phyloP scores from a whole-genome alignment of 2,329 filamentous ascomycete species.

The Calonectria hawksworthii region DNA sequence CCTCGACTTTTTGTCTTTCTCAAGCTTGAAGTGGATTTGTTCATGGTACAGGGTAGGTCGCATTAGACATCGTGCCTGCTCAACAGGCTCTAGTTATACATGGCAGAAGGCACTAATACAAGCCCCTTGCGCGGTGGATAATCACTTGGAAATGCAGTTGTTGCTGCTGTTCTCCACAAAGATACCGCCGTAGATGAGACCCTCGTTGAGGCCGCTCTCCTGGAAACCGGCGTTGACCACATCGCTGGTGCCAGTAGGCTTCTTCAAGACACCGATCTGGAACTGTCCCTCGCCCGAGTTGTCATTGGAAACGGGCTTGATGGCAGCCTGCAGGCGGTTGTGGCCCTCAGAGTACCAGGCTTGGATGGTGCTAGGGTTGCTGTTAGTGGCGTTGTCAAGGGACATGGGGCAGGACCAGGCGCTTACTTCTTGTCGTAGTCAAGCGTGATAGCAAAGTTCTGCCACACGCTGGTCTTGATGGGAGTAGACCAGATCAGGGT shows the following conservation, averaged over 20 bases:
- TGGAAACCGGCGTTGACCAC: slow-evolving; percentile 64
- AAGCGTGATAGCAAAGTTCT: slow-evolving; percentile 73
- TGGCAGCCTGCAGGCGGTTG: slow-evolving; percentile 61
- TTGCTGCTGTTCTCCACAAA: slow-evolving; percentile 65
- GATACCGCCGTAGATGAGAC: slow-evolving; percentile 65
- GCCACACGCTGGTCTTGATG: slow-evolving; percentile 66
- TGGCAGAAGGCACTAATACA: background rate
- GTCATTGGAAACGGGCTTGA: slow-evolving; percentile 61
- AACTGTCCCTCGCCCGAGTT: slow-evolving; percentile 71
- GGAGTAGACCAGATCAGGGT: slow-evolving; percentile 64
- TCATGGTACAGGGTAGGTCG: background rate
- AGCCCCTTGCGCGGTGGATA: background rate
- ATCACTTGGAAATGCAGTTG: slow-evolving; percentile 50
- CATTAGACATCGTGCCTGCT: background rate
- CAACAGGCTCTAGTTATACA: background rate
- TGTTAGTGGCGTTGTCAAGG: slow-evolving; percentile 20
- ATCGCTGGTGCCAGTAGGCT: slow-evolving; percentile 64
- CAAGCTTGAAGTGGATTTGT: no score
- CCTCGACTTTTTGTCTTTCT: no score
- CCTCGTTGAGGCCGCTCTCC: slow-evolving; percentile 63
- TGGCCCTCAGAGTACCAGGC: slow-evolving; percentile 69
- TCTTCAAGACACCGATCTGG: slow-evolving; percentile 75
- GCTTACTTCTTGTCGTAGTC: slow-evolving; percentile 69
- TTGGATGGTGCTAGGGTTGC: slow-evolving; percentile 62
- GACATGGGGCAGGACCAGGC: background rate